Evolutionary conservation across 129 eudicot species (phyloP).

Genomic region (Pittosporum tobira): DNA sequence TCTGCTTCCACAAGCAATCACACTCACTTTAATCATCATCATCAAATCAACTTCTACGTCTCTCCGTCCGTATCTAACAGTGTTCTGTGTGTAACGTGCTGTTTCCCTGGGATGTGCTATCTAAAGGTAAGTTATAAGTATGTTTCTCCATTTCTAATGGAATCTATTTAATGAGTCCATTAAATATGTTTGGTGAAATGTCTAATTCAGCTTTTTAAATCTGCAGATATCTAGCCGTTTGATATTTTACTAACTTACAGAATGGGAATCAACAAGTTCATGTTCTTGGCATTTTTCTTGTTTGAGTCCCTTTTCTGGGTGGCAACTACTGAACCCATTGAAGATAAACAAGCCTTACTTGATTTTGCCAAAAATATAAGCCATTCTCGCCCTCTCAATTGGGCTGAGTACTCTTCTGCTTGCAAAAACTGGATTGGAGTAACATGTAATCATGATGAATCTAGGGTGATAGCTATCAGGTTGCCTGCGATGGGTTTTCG

Average conservation of each 20-base stretch:
- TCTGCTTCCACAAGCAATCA: conserved; percentile 15
- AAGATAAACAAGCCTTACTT: conserved; percentile 61
- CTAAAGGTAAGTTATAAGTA: no score
- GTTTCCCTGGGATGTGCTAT: no score
- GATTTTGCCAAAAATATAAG: conserved; percentile 46
- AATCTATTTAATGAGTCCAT: neutral
- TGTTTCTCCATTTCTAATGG: neutral
- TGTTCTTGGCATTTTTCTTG: conserved; percentile 28
- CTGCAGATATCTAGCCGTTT: neutral
- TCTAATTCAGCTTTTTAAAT: conserved; percentile 1
- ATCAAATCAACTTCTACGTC: neutral
- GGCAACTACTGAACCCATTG: conserved; percentile 54
- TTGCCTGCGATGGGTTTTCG: conserved; percentile 65
- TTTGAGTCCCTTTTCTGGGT: conserved; percentile 20
- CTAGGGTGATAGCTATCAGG: conserved; percentile 59
- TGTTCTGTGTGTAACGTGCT: neutral
- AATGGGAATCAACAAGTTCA: conserved; percentile 35
- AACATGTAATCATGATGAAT: conserved; percentile 60
- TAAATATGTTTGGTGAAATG: conserved; percentile 1
- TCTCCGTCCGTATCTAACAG: conserved; percentile 7
- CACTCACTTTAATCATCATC: neutral
- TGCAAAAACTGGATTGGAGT: conserved; percentile 75
- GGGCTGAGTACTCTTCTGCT: conserved; percentile 59
- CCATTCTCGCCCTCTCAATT: conserved; percentile 48
- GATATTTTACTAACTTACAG: conserved; percentile 4